Evolutionary conservation across 352 stramenopile genomes (phyloP).

Genomic region (Globisporangium polare): DNA sequence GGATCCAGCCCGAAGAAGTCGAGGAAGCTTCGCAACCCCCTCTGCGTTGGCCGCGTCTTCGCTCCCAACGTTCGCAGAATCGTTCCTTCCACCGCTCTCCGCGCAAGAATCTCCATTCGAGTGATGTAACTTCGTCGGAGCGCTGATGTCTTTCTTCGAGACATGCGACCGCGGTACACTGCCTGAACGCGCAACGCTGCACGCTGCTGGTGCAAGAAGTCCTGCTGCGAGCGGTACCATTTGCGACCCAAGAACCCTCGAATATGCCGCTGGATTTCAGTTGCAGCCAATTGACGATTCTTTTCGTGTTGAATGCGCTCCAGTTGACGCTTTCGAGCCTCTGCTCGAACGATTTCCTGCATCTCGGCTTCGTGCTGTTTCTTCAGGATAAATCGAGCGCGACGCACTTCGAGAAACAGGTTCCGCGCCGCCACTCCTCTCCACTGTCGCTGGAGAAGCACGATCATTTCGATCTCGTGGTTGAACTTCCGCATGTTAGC

Average conservation of each 20-base stretch:
- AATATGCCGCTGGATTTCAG: conserved; percentile 67
- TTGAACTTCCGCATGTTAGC: conserved; percentile 34
- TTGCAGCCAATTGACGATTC: conserved; percentile 40
- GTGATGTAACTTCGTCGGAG: conserved; percentile 69
- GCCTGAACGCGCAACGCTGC: conserved; percentile 57
- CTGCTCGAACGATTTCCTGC: conserved; percentile 56
- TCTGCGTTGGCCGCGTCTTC: conserved; percentile 51
- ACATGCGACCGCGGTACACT: conserved; percentile 68
- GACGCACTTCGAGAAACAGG: conserved; percentile 56
- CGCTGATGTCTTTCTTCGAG: conserved; percentile 54
- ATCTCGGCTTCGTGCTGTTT: conserved; percentile 69
- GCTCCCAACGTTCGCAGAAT: conserved; percentile 55
- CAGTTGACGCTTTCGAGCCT: conserved; percentile 42
- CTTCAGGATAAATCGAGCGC: conserved; percentile 44
- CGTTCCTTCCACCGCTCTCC: conserved; percentile 58
- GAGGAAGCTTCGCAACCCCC: conserved; percentile 61
- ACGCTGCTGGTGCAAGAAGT: conserved; percentile 45
- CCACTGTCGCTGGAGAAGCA: conserved; percentile 70
- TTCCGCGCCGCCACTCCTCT: conserved; percentile 59
- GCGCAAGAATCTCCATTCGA: conserved; percentile 66
- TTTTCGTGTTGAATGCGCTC: conserved; percentile 49
- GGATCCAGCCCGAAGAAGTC: conserved; percentile 74
- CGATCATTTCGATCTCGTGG: conserved; percentile 48
- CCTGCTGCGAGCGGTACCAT: conserved; percentile 55
- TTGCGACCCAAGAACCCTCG: conserved; percentile 49